Evolutionary conservation across 495 filamentous ascomycete genomes (phyloP).

Genomic region (Talaromyces thailandensis): DNA sequence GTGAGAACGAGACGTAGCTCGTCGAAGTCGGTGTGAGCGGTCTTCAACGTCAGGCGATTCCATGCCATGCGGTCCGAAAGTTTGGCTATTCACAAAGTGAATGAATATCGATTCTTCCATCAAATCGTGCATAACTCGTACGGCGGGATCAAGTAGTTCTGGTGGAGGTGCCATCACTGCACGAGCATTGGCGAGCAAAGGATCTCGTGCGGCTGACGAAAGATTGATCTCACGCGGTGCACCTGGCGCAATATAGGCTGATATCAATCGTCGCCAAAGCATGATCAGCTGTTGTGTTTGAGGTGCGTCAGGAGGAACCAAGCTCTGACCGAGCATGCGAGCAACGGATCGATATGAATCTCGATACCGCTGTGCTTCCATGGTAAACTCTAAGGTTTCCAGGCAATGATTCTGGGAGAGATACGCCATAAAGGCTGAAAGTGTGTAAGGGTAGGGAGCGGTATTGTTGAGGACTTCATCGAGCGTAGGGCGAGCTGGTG

Average conservation of each 20-base stretch:
- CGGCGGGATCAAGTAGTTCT: conserved; percentile 75
- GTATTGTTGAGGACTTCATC: conserved; percentile 81
- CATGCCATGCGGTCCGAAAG: conserved; percentile 18
- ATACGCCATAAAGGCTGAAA: conserved; percentile 93
- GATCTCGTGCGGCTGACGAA: conserved; percentile 74
- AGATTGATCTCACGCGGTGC: conserved; percentile 89
- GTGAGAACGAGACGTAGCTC: conserved; percentile 28
- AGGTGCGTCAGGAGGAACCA: conserved; percentile 38
- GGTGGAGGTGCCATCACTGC: conserved; percentile 63
- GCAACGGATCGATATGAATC: conserved; percentile 58
- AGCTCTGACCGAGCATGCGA: conserved; percentile 28
- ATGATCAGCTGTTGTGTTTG: conserved; percentile 64
- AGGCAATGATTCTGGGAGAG: conserved; percentile 96
- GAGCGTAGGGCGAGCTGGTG: conserved; percentile 70
- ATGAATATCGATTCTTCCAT: conserved; percentile 88
- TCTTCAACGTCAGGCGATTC: conserved; percentile 17
- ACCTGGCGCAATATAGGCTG: conserved; percentile 48
- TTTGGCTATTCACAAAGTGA: conserved; percentile 33
- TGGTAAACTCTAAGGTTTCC: conserved; percentile 94
- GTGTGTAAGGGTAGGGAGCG: conserved; percentile 83
- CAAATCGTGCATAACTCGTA: conserved; percentile 81
- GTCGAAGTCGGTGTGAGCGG: conserved; percentile 8
- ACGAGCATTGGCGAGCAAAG: conserved; percentile 57
- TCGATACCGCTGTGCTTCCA: conserved; percentile 88
- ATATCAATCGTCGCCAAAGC: conserved; percentile 55